Base-by-base conservation (phyloP, 2,329 filamentous ascomycete genomes). In the Dendrostoma leiphaemia region DNA sequence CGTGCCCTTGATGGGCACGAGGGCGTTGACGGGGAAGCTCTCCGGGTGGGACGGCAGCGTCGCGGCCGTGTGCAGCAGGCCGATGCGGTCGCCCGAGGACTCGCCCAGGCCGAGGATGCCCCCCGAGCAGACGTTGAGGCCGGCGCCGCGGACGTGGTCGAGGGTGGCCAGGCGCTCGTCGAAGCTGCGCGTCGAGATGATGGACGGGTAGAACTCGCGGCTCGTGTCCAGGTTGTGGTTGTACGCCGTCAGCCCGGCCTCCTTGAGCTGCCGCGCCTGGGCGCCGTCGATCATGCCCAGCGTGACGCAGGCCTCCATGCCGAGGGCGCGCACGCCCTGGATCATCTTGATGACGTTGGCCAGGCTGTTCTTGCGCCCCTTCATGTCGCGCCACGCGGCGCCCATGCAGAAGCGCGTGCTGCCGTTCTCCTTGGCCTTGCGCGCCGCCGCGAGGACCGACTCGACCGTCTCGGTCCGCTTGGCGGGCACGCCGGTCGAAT, bases 381-480 rank as follows among this genome's bases (percentile, higher is more conserved):
- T 86, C 91, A 96, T 96, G 71, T 96, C 91, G 34, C 91, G 79
- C 91, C 91, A 96, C 0, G 91, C 91, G 3, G 91, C 91, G 8
- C 91, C 91, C 91, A 96, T 96, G 74, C 91, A 96, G 80, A 96
- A 96, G 2, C 91, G 84, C 8, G 90, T 95, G 74, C 88, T 91
- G 47, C 91, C 91, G 61, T 94, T 94, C 53, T 83, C 84, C 65
- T 89, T 90, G 57, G 91, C 91, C 29, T 83, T 82, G 32, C 84
- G 83, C 1, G 91, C 91, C 3, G 90, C 89, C 34, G 81, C 83
- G 23, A 96, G 83, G 2, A 96, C 91, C 0, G 88, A 84, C 54
- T 94, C 89, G 51, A 96, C 90, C 1, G 83, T 81, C 59, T 87
- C 87, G 66, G 95, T 84, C 63, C 90, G 89, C 59, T 88, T 89